These are phyloP conservation scores for Artomyces pyxidatus DNA, from an alignment of 768 basidiomycete species.

Conservation along the genomic window DNA sequence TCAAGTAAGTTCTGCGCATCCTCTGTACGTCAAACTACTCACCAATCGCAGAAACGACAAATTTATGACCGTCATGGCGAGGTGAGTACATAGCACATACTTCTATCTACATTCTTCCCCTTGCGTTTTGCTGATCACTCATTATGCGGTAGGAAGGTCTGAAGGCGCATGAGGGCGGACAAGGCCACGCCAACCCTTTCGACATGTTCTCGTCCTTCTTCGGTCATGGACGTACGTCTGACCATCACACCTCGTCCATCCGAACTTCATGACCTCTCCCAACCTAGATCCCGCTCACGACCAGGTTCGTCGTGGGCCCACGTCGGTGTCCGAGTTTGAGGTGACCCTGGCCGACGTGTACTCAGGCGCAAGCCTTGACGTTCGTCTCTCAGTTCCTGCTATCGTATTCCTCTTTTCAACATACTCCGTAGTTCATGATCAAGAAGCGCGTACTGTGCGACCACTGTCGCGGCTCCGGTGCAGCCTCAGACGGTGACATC, in stretches of 20 bases:
- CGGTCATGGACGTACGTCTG: slow-evolving; percentile 61
- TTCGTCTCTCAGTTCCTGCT: slow-evolving; percentile 21
- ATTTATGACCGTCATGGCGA: slow-evolving; percentile 95
- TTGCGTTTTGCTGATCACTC: not conserved
- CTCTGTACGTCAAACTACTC: not conserved
- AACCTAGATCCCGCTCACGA: slow-evolving; percentile 39
- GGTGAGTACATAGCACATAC: too few species aligned
- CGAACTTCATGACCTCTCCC: not conserved
- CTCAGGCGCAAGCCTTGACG: slow-evolving; percentile 80
- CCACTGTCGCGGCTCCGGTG: slow-evolving; percentile 93
- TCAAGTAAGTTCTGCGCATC: slow-evolving; percentile 38
- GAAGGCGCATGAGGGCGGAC: slow-evolving; percentile 84
- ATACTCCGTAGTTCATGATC: slow-evolving; percentile 67
- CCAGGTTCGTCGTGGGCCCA: slow-evolving; percentile 67
- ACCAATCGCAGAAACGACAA: slow-evolving; percentile 69
- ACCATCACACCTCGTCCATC: not conserved
- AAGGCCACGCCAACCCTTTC: slow-evolving; percentile 74
- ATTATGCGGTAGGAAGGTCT: slow-evolving; percentile 64
- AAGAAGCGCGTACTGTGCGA: slow-evolving; percentile 91
- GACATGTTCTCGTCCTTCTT: slow-evolving; percentile 95
- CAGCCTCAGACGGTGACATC: slow-evolving; percentile 81
- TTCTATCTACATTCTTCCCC: not conserved
- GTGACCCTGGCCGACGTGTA: slow-evolving; percentile 86
- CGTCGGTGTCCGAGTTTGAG: slow-evolving; percentile 75
- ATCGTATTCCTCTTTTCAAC: not conserved